Percentiles rank a stretch among this genome's conserved stretches.
phyloP scores from a whole-genome alignment of 345 rosid genomes.

The Syzygium aqueum region DNA sequence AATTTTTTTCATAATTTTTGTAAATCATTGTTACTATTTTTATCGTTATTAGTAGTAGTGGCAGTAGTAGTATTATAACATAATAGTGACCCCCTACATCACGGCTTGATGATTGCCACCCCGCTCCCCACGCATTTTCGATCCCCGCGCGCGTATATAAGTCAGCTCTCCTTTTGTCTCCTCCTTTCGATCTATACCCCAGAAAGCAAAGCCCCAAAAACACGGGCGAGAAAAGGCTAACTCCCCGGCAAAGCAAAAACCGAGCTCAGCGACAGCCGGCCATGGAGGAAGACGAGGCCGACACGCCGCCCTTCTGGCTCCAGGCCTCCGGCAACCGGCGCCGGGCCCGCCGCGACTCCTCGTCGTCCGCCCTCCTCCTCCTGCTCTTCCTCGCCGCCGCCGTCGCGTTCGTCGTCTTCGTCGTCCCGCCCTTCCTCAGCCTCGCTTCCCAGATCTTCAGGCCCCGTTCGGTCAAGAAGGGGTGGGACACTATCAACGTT shows the following conservation, averaged over 20 bases:
- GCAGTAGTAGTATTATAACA: not conserved
- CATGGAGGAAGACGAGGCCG: slow-evolving; percentile 53
- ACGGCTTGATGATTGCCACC: not conserved
- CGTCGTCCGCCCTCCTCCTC: slow-evolving; percentile 13
- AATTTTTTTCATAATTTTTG: no score
- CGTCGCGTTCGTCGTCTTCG: slow-evolving; percentile 24
- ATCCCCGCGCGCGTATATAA: not conserved
- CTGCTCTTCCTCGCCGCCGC: slow-evolving; percentile 34
- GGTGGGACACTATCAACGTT: slow-evolving; percentile 72
- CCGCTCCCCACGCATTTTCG: not conserved
- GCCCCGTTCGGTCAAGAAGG: slow-evolving; percentile 53
- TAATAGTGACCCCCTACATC: not conserved
- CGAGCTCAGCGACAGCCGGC: not conserved
- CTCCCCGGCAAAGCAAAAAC: not conserved
- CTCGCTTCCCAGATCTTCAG: slow-evolving; percentile 47
- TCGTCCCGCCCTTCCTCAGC: slow-evolving; percentile 41
- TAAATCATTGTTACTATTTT: not conserved
- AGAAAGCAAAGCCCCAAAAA: not conserved
- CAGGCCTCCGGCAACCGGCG: slow-evolving; percentile 17
- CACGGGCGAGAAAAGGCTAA: not conserved
- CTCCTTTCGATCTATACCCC: not conserved
- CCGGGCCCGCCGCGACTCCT: slow-evolving; percentile 23
- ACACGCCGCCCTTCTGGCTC: slow-evolving; percentile 64
- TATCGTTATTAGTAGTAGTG: no score
- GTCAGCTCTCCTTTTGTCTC: no score